Evolutionary conservation across 2,329 filamentous ascomycete species (phyloP).

Genomic region (Alternaria panax): DNA sequence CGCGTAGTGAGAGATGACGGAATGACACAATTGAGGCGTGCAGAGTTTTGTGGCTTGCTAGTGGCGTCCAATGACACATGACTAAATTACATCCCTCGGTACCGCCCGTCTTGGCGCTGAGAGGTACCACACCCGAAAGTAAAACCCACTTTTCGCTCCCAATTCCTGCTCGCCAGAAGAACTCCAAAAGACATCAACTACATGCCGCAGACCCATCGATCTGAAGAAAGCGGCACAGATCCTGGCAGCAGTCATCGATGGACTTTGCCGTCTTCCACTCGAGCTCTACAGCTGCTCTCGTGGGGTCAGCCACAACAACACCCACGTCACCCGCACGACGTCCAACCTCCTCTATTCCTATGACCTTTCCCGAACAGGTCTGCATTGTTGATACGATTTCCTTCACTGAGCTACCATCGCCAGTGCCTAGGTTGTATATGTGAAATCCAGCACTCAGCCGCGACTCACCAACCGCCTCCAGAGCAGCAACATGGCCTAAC

Average conservation of each 20-base stretch:
- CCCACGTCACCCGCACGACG: slow-evolving; percentile 44
- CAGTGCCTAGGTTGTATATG: slow-evolving; percentile 47
- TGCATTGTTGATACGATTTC: slow-evolving; percentile 45
- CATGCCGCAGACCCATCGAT: background rate
- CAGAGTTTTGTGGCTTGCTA: slow-evolving; percentile 5
- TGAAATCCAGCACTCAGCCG: slow-evolving; percentile 30
- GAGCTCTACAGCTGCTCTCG: slow-evolving; percentile 35
- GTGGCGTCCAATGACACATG: background rate
- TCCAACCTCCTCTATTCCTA: slow-evolving; percentile 31
- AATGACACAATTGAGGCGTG: background rate
- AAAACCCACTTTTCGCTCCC: background rate
- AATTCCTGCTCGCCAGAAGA: background rate
- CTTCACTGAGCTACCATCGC: slow-evolving; percentile 41
- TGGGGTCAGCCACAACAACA: slow-evolving; percentile 36
- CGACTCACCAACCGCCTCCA: slow-evolving; percentile 37
- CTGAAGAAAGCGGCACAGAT: slow-evolving; percentile 3
- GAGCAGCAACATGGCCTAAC: slow-evolving; percentile 66
- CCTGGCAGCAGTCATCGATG: slow-evolving; percentile 2
- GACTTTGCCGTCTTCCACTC: slow-evolving; percentile 31
- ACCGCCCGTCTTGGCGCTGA: background rate
- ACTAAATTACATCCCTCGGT: background rate
- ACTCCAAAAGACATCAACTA: background rate
- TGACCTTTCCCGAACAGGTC: slow-evolving; percentile 30
- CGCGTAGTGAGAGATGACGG: background rate
- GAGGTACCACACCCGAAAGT: background rate